Conservation (phyloP, 352 stramenopile genomes). For the Phytophthora cryptogea region DNA sequence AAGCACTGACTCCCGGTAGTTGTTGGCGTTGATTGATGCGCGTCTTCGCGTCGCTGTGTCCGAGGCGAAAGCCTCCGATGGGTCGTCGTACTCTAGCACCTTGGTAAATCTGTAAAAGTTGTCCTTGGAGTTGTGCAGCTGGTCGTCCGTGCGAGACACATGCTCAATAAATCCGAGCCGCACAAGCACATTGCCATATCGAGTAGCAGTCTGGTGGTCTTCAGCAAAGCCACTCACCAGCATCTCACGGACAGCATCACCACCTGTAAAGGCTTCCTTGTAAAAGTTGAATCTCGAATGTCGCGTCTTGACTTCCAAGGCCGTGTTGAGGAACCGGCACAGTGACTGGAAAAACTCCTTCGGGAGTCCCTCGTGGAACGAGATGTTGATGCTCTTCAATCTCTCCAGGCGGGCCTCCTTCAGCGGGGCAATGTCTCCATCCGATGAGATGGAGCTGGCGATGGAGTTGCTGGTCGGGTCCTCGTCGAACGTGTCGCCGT, state of each 20-base stretch:
- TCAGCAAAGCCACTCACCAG: conserved; percentile 76
- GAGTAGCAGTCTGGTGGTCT: conserved; percentile 68
- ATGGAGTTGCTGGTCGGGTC: conserved; percentile 34
- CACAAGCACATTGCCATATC: conserved; percentile 81
- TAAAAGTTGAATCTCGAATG: conserved; percentile 88
- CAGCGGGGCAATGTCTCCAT: conserved; percentile 56
- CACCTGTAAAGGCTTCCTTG: conserved; percentile 85
- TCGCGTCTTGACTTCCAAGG: conserved; percentile 80
- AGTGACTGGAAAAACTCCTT: conserved; percentile 81
- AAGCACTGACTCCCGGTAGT: conserved; percentile 78
- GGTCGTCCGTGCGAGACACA: conserved; percentile 72
- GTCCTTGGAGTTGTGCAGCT: conserved; percentile 84
- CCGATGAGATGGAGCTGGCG: conserved; percentile 48
- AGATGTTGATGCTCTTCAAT: conserved; percentile 76
- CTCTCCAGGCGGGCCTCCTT: conserved; percentile 76
- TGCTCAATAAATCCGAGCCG: conserved; percentile 86
- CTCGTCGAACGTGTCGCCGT: conserved; percentile 45
- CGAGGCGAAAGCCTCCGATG: conserved; percentile 31
- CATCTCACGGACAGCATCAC: conserved; percentile 76
- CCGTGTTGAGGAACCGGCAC: conserved; percentile 71
- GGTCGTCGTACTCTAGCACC: conserved; percentile 61
- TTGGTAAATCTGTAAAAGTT: conserved; percentile 88
- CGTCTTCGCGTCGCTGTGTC: conserved; percentile 40
- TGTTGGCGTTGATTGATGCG: conserved; percentile 63
- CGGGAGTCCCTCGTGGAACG: conserved; percentile 79